Evolutionary conservation across 345 rosid genomes (phyloP), one percentile per base, ranked within the genome.

Genomic region (Eucalyptus albens): DNA sequence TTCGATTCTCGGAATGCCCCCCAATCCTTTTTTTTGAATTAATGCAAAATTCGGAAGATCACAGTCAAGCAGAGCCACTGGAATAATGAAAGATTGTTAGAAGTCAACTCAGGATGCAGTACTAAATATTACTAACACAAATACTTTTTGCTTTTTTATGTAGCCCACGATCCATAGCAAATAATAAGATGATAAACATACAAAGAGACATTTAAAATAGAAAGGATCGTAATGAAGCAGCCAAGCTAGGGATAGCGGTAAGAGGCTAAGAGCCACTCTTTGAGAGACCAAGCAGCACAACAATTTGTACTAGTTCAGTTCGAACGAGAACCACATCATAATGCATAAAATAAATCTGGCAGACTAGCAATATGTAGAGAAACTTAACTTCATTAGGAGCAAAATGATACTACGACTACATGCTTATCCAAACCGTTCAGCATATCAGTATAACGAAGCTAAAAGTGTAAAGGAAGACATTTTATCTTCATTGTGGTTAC

Each of bases 1-100:
- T 95, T 95, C 92, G 92, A 96, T 96, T 96, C 97, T 95, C 94
- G 92, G 95, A 95, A 95, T 92, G 96, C 94, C 97, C 97, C 95
- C 8, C n/a, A n/a, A 10, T 3, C 27, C 21, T 17, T 21, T 37
- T 37, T 33, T 72, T 10, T 6, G 7, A 37, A 0, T 37, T 21
- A 9, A 37, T 72, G 27, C 83, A 72, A 21, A 72, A 72, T 72
- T 50, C 0, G 83, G 42, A 37, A 72, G 7, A 72, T 72, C 83
- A 1, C 27, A 11, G 83, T 37, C 45, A 1, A 37, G 83, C 1
- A 6, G 83, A 37, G 27, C 15, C 27, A 37, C 83, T 37, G 2
- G 83, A 19, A 37, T 53, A 53, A 19, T 8, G 59, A 44, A 7
- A 53, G 59, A 72, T 37, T 19, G 45, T 72, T 72, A 72, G 13